Percentiles rank a stretch among this genome's conserved stretches.
phyloP scores from a whole-genome alignment of 2,329 filamentous ascomycete genomes.

The Endoconidiophora laricicola region DNA sequence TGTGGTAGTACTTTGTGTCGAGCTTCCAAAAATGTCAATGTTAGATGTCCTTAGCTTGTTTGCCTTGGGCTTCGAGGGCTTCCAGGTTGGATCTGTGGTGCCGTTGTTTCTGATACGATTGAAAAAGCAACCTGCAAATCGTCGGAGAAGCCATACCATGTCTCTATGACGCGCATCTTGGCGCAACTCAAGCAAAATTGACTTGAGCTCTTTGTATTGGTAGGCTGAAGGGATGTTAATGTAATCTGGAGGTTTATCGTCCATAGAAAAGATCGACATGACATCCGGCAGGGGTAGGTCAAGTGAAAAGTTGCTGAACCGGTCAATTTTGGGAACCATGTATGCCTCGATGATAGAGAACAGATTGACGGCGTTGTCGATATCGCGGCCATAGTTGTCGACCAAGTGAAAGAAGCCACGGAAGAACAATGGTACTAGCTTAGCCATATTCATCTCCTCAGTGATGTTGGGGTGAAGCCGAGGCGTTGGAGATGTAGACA shows the following conservation, averaged over 20 bases:
- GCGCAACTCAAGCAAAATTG: not conserved
- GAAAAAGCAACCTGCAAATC: slow-evolving; percentile 4
- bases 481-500: slow-evolving; percentile 6
- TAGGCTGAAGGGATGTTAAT: not conserved
- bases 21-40: no score
- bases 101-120: not conserved
- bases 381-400: slow-evolving; percentile 9
- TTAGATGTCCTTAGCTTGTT: no score
- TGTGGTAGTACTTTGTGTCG: not conserved
- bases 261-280: slow-evolving; percentile 6
- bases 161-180: not conserved
- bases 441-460: slow-evolving; percentile 4
- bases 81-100: no score
- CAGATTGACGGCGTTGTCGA: not conserved
- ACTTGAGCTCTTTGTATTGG: slow-evolving; percentile 6
- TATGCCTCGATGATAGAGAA: slow-evolving; percentile 7
- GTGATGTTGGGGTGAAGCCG: slow-evolving; percentile 9
- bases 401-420: slow-evolving; percentile 6
- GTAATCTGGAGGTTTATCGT: not conserved
- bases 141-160: slow-evolving; percentile 8
- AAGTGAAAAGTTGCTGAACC: not conserved
- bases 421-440: slow-evolving; percentile 4
- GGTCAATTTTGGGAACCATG: slow-evolving; percentile 8
- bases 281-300: not conserved
- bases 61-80: no score